Conservation (phyloP, 1,139 yeast species). For the Suhomyces bribrorum region DNA sequence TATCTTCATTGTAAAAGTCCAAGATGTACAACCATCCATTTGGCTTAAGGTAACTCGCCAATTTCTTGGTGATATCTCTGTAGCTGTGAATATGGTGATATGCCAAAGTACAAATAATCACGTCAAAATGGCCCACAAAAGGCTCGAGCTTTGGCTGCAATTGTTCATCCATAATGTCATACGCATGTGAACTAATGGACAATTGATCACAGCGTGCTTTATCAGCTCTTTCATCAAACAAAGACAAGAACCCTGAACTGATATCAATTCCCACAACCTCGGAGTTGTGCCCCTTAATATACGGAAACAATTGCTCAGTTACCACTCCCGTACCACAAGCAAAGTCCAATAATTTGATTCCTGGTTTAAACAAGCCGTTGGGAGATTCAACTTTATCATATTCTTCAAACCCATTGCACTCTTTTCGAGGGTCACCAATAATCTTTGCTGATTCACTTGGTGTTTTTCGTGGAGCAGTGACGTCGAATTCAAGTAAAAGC, state of each 20-base stretch:
- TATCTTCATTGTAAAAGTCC: slow-evolving; percentile 40
- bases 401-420: slow-evolving; percentile 16
- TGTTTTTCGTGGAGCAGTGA: slow-evolving; percentile 16
- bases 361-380: slow-evolving; percentile 22
- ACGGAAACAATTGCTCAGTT: slow-evolving; percentile 32
- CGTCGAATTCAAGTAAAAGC: slow-evolving; percentile 24
- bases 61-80: slow-evolving; percentile 30
- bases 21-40: slow-evolving; percentile 38
- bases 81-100: slow-evolving; percentile 44
- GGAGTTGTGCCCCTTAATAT: slow-evolving; percentile 20
- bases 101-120: slow-evolving; percentile 38
- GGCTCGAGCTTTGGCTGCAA: slow-evolving; percentile 17
- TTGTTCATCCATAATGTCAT: slow-evolving; percentile 32
- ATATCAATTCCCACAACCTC: slow-evolving; percentile 42
- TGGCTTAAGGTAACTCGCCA: slow-evolving; percentile 34
- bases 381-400: slow-evolving; percentile 8
- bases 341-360: slow-evolving; percentile 38
- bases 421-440: slow-evolving; percentile 21
- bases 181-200: slow-evolving; percentile 18
- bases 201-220: slow-evolving; percentile 11
- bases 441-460: slow-evolving; percentile 14
- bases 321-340: slow-evolving; percentile 50
- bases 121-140: slow-evolving; percentile 30
- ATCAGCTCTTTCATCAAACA: slow-evolving; percentile 22
- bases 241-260: slow-evolving; percentile 28